Evolutionary conservation across 345 rosid genomes (phyloP).

Genomic region (Ceriops tagal): DNA sequence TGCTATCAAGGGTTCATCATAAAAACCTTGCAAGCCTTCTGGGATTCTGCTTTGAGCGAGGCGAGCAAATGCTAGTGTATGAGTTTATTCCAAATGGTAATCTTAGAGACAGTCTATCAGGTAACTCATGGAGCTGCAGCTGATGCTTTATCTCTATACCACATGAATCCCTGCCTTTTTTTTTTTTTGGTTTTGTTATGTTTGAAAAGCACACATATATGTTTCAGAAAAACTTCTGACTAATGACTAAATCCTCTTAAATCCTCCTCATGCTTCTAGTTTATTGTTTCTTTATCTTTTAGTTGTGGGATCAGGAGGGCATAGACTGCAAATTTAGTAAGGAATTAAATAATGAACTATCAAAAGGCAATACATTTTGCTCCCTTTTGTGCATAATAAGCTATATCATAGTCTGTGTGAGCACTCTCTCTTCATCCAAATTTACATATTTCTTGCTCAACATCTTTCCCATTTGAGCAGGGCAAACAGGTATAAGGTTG

Average conservation of each 20-base stretch:
- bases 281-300: too few relatives aligned
- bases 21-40: slow-evolving; percentile 26
- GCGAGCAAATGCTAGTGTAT: slow-evolving; percentile 30
- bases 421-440: neutral
- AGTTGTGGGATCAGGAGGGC: too few relatives aligned
- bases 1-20: slow-evolving; percentile 33
- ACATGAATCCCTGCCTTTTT: neutral
- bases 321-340: too few relatives aligned
- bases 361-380: too few relatives aligned
- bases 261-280: too few relatives aligned
- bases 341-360: too few relatives aligned
- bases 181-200: too few relatives aligned
- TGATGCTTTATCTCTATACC: neutral
- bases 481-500: slow-evolving; percentile 67
- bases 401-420: too few relatives aligned
- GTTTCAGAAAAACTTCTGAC: too few relatives aligned
- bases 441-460: neutral
- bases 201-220: too few relatives aligned
- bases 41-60: slow-evolving; percentile 29
- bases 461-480: slow-evolving; percentile 32
- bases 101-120: slow-evolving; percentile 26
- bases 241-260: too few relatives aligned
- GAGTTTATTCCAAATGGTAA: slow-evolving; percentile 28
- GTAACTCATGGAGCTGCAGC: slow-evolving; percentile 33
- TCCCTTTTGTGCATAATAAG: neutral